A percentile compares a stretch with the other conserved stretches of the same genome.
These are phyloP conservation scores for Collybiopsis luxurians DNA, from an alignment of 768 basidiomycete species.

Conservation along the genomic window DNA sequence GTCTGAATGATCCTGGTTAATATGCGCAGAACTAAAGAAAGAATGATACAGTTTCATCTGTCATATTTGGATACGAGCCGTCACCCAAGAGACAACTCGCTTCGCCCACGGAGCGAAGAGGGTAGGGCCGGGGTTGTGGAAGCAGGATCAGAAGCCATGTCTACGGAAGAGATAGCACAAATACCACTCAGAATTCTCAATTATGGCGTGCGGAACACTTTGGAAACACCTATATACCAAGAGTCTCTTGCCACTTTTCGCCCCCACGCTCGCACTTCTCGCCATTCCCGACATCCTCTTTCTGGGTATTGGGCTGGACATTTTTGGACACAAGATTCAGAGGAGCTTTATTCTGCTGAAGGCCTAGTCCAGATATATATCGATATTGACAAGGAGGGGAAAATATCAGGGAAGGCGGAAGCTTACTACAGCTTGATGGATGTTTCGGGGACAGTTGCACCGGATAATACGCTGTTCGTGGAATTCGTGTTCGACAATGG, in stretches of 20 bases:
- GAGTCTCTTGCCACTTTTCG: background rate
- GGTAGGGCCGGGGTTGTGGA: background rate
- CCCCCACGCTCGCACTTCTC: background rate
- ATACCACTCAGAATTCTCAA: constrained; percentile 1
- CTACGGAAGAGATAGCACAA: background rate
- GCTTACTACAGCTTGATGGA: too few relatives aligned
- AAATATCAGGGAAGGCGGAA: too few relatives aligned
- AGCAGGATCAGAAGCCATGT: background rate
- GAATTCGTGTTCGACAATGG: too few relatives aligned
- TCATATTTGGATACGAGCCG: background rate
- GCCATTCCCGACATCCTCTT: background rate
- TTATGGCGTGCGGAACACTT: background rate
- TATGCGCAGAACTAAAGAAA: background rate
- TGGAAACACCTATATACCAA: background rate
- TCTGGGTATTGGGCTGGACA: constrained; percentile 4
- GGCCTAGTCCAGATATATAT: background rate
- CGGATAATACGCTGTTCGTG: too few relatives aligned
- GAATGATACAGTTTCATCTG: background rate
- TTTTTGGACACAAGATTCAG: background rate
- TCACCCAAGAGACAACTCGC: background rate
- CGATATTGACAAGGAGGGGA: background rate
- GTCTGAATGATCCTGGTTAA: background rate
- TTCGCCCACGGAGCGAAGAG: background rate
- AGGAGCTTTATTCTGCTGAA: background rate
- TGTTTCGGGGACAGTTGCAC: too few relatives aligned